Conservation (phyloP, 768 basidiomycete species). For the Macrolepiota albuminosa region DNA sequence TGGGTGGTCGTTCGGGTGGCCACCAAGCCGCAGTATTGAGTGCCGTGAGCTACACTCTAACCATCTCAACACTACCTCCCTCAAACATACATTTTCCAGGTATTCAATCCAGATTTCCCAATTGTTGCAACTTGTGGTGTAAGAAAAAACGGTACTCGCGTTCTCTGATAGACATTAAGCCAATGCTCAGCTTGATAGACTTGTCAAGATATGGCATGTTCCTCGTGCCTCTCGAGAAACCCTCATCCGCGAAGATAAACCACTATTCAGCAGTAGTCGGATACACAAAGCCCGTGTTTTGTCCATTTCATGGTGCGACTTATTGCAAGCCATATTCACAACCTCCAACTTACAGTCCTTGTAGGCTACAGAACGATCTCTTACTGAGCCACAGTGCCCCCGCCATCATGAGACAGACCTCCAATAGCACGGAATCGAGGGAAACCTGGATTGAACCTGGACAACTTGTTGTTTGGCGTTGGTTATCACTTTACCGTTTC, state of each 20-base stretch:
- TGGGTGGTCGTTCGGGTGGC: conserved; percentile 70
- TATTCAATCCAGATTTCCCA: conserved; percentile 62
- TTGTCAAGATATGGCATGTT: conserved; percentile 72
- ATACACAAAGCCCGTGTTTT: conserved; percentile 64
- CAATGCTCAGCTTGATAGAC: conserved; percentile 55
- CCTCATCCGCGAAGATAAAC: conserved; percentile 65
- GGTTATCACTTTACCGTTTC: conserved; percentile 63
- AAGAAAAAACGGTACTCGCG: conserved; percentile 19
- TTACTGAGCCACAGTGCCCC: conserved; percentile 52
- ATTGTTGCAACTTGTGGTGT: conserved; percentile 79
- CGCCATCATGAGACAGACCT: conserved; percentile 35
- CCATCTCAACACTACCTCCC: conserved; percentile 1
- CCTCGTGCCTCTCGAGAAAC: conserved; percentile 30
- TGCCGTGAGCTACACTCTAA: conserved; percentile 40
- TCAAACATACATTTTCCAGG: conserved; percentile 29
- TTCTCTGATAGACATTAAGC: background rate
- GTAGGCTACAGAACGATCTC: conserved; percentile 55
- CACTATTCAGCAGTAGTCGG: conserved; percentile 62
- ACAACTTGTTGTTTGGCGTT: conserved; percentile 58
- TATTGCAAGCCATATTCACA: background rate
- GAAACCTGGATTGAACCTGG: conserved; percentile 38
- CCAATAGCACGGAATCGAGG: conserved; percentile 20
- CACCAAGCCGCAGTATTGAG: conserved; percentile 65
- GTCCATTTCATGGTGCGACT: conserved; percentile 55
- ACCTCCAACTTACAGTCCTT: background rate